A percentile compares a stretch with the other conserved stretches of the same genome.
Evolutionary conservation across 2,329 filamentous ascomycete species (phyloP).

Genomic region (Sphaerulina musiva): DNA sequence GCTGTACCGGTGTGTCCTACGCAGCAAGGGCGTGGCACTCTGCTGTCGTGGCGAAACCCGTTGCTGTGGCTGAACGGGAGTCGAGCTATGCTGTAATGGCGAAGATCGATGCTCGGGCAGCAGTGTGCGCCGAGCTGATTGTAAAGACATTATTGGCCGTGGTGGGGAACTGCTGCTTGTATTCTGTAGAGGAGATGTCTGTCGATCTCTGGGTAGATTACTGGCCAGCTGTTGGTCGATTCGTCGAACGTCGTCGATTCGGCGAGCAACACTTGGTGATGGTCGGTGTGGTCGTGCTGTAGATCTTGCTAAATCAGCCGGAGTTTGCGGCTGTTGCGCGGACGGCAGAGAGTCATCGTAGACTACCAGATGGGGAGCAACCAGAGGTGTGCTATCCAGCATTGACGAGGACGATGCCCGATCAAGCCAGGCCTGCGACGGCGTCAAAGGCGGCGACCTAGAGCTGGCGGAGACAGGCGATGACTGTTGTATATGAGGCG

Average conservation of each 20-base stretch:
- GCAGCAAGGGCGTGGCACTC: neutral
- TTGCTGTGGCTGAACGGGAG: neutral
- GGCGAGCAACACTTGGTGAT: constrained; percentile 8
- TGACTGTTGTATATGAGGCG: constrained; percentile 11
- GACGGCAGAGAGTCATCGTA: constrained; percentile 30
- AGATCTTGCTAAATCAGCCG: constrained; percentile 27
- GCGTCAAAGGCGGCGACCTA: neutral
- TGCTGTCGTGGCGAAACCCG: neutral
- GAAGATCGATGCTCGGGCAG: neutral
- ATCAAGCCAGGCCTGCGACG: neutral
- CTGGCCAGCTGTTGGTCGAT: neutral
- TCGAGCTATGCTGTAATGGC: neutral
- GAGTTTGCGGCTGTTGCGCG: constrained; percentile 31
- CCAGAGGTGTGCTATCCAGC: constrained; percentile 5
- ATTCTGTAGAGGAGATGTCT: constrained; percentile 12
- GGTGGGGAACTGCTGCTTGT: neutral
- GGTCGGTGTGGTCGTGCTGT: constrained; percentile 15
- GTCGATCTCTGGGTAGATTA: constrained; percentile 9
- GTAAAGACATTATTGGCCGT: neutral
- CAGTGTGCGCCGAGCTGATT: neutral
- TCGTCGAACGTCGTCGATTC: neutral
- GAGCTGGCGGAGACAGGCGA: constrained; percentile 1
- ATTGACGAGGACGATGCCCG: neutral
- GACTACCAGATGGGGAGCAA: constrained; percentile 23
- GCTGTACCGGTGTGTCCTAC: neutral